phyloP scores from a whole-genome alignment of 176 grass and related monocot genomes.

The Bolboschoenus planiculmis region DNA sequence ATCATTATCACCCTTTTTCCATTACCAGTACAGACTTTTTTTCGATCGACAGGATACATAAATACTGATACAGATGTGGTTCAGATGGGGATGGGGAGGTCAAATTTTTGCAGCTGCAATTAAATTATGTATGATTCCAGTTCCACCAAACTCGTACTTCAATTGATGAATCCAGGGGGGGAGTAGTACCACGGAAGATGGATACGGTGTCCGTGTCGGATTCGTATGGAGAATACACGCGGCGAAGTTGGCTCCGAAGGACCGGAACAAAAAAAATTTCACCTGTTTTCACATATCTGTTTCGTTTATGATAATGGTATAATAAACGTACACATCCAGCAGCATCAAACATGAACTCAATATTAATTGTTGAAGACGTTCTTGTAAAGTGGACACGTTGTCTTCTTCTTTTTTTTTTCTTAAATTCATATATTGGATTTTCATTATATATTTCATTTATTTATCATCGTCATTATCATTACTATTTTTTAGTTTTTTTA shows the following conservation, averaged over 20 bases:
- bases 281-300: too few relatives aligned
- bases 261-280: too few relatives aligned
- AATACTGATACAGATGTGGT: background rate
- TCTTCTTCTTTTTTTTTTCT: too few relatives aligned
- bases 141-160: background rate
- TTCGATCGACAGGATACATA: background rate
- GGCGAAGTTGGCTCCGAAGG: background rate
- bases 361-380: too few relatives aligned
- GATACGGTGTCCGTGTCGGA: background rate
- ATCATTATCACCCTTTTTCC: too few relatives aligned
- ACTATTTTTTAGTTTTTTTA: background rate
- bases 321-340: too few relatives aligned
- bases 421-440: too few relatives aligned
- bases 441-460: background rate
- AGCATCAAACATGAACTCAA: too few relatives aligned
- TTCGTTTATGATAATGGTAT: too few relatives aligned
- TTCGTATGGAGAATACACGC: background rate
- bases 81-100: background rate
- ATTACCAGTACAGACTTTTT: too few relatives aligned
- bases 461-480: background rate
- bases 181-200: background rate
- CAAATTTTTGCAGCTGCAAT: background rate
- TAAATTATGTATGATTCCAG: background rate
- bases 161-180: too few relatives aligned
- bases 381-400: too few relatives aligned